Base-by-base conservation (phyloP, 345 rosid species). In the Bruguiera sexangula region DNA sequence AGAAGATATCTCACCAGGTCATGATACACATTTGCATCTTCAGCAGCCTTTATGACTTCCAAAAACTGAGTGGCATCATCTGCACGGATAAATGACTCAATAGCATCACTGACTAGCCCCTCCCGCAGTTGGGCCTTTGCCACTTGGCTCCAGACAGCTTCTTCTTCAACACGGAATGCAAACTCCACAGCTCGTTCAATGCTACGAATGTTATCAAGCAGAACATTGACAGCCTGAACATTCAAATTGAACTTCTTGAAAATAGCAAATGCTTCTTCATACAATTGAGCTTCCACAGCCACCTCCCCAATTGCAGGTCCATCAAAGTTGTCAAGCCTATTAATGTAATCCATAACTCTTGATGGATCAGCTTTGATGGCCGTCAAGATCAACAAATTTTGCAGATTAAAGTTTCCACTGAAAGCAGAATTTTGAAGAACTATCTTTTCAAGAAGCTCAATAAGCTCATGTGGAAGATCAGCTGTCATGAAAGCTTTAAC, bases 231-330 rank as follows among this genome's bases (percentile, higher is more conserved):
- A 54, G 95, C 92, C 73, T 85, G 82, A 61, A 82, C 90, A 74
- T 85, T 89, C 73, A 89, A 76, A 83, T 87, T 89, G 71, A 89
- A 89, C 83, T 89, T 89, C 82, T 89, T 89, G 78, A 89, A 89
- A 62, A 89, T 85, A 8, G 92, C 88, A 80, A 76, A 89, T 16
- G 88, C 95, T 80, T 93, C 98, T 79, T 93, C 98, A 31, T 74
- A 93, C 24, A 93, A 77, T 55, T 89, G 91, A 20, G 89, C 96
- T 79, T 93, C 96, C 52, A 91, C 96, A n/a, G 98, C 98, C 65
- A 90, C 89, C 72, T 89, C 96, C 70, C 98, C 98, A 76, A 93
- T 93, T n/a, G 93, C 93, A 72, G 98, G 96, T 57, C 98, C 98
- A 82, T 93, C 98, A 76, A 93, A 93, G 76, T 93, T 93, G 76